Percentiles rank a stretch among this genome's conserved stretches.
These are phyloP conservation scores for Tetrastigma voinierianum DNA, from an alignment of 164 flowering plant species.

Conservation along the genomic window DNA sequence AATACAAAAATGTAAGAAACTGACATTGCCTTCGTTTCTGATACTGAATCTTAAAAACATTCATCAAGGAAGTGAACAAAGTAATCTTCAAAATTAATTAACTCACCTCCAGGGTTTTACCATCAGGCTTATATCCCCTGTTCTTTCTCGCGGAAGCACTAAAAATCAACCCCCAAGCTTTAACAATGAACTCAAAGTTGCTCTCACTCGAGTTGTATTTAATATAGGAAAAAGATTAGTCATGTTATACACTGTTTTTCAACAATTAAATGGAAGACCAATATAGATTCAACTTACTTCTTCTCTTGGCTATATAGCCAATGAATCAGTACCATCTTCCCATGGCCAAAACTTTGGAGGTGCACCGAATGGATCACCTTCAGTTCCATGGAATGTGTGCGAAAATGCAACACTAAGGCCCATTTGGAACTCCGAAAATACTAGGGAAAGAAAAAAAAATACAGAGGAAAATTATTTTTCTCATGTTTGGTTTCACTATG, in stretches of 20 bases:
- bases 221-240: not conserved
- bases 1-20: no score
- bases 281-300: conserved; percentile 60
- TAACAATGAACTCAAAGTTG: conserved; percentile 91
- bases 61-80: not conserved
- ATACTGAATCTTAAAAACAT: not conserved
- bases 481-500: no score
- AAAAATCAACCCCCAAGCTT: conserved; percentile 89
- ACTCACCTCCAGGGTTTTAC: conserved; percentile 71
- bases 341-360: conserved; percentile 97
- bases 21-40: no score
- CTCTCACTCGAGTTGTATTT: conserved; percentile 67
- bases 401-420: conserved; percentile 98
- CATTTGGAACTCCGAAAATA: no score
- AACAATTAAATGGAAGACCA: not conserved
- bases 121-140: conserved; percentile 96
- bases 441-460: no score
- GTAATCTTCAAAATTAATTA: not conserved
- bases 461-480: no score
- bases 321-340: conserved; percentile 97
- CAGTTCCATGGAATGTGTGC: conserved; percentile 97
- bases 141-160: conserved; percentile 99
- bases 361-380: conserved; percentile 92
- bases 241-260: no score
- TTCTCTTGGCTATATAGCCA: conserved; percentile 95